A percentile compares a stretch with the other conserved stretches of the same genome.
These are phyloP conservation scores for Tylopilus balloui DNA, from an alignment of 768 basidiomycete genomes.

Conservation along the genomic window DNA sequence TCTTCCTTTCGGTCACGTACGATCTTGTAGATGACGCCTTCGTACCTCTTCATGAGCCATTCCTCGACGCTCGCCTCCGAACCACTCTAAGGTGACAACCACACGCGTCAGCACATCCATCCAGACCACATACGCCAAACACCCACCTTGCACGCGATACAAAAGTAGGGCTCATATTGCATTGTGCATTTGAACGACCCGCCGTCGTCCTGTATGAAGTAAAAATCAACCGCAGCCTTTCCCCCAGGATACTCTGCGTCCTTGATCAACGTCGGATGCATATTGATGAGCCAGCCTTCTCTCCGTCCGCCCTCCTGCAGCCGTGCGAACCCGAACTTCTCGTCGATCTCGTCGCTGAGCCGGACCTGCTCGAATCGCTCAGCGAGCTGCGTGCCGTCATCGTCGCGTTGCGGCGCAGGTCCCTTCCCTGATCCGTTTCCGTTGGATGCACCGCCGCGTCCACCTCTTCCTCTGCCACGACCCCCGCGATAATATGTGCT, in stretches of 20 bases:
- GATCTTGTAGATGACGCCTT: conserved; percentile 78
- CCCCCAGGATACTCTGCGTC: conserved; percentile 83
- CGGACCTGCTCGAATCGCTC: conserved; percentile 81
- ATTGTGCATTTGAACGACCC: conserved; percentile 93
- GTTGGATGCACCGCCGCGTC: conserved; percentile 31
- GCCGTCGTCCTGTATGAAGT: conserved; percentile 97
- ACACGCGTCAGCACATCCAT: conserved; percentile 1
- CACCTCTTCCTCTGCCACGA: conserved; percentile 43
- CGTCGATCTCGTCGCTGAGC: conserved; percentile 83
- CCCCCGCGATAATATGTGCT: conserved; percentile 42
- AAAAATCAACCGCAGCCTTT: conserved; percentile 89
- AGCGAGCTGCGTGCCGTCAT: conserved; percentile 83
- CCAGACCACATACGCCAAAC: conserved; percentile 16
- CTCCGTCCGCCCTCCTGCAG: conserved; percentile 71
- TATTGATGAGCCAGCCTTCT: conserved; percentile 96
- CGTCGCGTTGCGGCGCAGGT: conserved; percentile 63
- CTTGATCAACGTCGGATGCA: conserved; percentile 94
- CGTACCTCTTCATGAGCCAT: conserved; percentile 91
- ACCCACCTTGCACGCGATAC: conserved; percentile 82
- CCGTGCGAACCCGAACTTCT: conserved; percentile 83
- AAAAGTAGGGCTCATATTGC: conserved; percentile 93
- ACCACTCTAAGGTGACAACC: conserved; percentile 50
- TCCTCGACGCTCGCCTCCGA: conserved; percentile 90
- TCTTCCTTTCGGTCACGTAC: conserved; percentile 87
- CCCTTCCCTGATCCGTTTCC: conserved; percentile 39